Base-by-base conservation (phyloP, 306 rosid genomes). In the Gynostemma pentaphyllum region DNA sequence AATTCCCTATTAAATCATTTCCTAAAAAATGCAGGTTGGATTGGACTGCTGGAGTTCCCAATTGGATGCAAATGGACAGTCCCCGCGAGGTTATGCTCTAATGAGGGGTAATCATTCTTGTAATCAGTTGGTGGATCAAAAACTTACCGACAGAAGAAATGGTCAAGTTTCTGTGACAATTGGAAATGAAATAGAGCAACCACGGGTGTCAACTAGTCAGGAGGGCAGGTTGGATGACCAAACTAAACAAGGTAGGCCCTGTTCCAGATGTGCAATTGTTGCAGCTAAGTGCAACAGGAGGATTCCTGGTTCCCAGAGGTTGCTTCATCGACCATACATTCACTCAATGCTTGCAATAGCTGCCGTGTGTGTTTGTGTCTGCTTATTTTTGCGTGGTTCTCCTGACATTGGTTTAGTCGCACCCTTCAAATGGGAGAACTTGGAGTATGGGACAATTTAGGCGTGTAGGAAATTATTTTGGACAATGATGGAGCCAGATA, bases 321-420 rank as follows among this genome's bases (percentile, higher is more conserved):
- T 82, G 64, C 82, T 83, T 71, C 87, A 78, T 70, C 82, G 90
- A 1, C 85, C 95, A 13, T 85, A 77, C 52, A 76, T 90, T 76
- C 91, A 82, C 77, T 87, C 95, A 10, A 77, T 90, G 80, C 86
- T 90, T 60, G 94, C 87, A 28, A 76, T 90, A 70, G 94, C 91
- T 44, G 97, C 97, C 7, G 97, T 90, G 23, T 90, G 96, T 53
- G 96, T 85, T 2, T 90, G 96, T 62, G 97, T 90, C n/a, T 87
- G 94, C 75, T 61, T 90, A 64, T 83, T 90, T 76, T 80, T 83
- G 66, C 86, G 94, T 24, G 90, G 96, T 22, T 69, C 74, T 55
- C 95, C 97, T 1, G 81, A 34, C 24, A 84, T 85, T 24, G 95
- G 95, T 68, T 80, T 78, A 15, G 89, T 75, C 63, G 76, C 81